Base-by-base conservation (phyloP, 768 basidiomycete species). In the Mycena haematopus region DNA sequence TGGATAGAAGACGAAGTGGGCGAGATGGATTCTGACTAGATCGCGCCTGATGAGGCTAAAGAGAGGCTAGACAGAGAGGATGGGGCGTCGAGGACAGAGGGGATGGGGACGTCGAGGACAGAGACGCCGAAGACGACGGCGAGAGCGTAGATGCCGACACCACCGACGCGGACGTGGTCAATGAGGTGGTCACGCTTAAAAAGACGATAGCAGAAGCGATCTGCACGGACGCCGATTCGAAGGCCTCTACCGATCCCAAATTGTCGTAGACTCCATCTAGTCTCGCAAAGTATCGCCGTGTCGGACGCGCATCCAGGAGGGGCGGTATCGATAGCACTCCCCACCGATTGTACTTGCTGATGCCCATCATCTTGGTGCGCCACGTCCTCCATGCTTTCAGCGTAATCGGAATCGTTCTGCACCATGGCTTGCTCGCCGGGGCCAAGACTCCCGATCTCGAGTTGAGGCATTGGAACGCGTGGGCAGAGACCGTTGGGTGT, bases 391-490 rank as follows among this genome's bases (percentile, higher is more conserved):
- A 50, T n/a, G n/a, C 11, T 33, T 27, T 27, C 24, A 29, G 40
- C 40, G 19, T 19, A n/a, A 31, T 31, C 9, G 29, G 29, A 9
- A 31, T 31, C 29, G 31, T 56, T 49, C 25, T 52, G 42, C 14
- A 60, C 58, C 17, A 59, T 51, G 6, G 33, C 63, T 21, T 35
- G 17, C 54, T 57, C 55, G 55, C 56, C 65, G 15, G 36, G 46
- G 22, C 13, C 60, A 4, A 60, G 35, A 38, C 22, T 47, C 33
- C 53, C 63, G 45, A 60, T 31, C 46, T 52, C 55, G 22, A 62
- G 56, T 35, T 65, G 65, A 7, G 60, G 65, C 24, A 46, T 51
- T 14, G 65, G 65, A 14, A 14, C 31, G 52, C 65, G 65, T 22
- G 44, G 45, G 4, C 52, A 51, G 2, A 53, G 60, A 22, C 22